phyloP scores from a whole-genome alignment of 306 rosid species.

The Vigna mungo region DNA sequence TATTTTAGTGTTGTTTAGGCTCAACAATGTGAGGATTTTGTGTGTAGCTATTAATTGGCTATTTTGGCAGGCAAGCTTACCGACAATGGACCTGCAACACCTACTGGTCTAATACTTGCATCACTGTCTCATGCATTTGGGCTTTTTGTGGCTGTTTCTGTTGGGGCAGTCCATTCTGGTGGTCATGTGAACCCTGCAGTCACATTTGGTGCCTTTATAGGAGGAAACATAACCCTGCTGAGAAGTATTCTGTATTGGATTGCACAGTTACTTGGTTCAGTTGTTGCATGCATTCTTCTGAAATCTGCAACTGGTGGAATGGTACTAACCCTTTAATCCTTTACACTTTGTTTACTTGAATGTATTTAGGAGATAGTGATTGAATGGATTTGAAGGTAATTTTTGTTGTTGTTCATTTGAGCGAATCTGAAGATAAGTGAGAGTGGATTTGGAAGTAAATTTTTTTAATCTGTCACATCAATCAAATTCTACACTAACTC shows the following conservation, averaged over 20 bases:
- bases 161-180: conserved; percentile 83
- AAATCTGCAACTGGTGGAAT: conserved; percentile 79
- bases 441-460: too few species aligned
- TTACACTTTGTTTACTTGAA: too few species aligned
- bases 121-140: conserved; percentile 85
- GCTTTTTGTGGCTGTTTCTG: conserved; percentile 76
- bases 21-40: neutral
- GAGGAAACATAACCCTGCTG: conserved; percentile 76
- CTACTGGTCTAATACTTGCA: conserved; percentile 69
- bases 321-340: conserved; percentile 39
- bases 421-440: too few species aligned
- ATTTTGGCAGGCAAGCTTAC: conserved; percentile 64
- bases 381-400: too few species aligned
- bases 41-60: neutral
- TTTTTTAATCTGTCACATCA: too few species aligned
- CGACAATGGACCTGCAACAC: conserved; percentile 61
- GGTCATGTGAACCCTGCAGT: conserved; percentile 94
- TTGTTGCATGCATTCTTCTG: conserved; percentile 79
- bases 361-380: too few species aligned
- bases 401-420: too few species aligned
- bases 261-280: conserved; percentile 82
- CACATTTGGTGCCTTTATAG: conserved; percentile 80
- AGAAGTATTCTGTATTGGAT: conserved; percentile 75
- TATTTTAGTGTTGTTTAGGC: too few species aligned
- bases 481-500: too few species aligned